Base-by-base conservation (phyloP, 805 yeast species). In the Saturnispora halmiae region DNA sequence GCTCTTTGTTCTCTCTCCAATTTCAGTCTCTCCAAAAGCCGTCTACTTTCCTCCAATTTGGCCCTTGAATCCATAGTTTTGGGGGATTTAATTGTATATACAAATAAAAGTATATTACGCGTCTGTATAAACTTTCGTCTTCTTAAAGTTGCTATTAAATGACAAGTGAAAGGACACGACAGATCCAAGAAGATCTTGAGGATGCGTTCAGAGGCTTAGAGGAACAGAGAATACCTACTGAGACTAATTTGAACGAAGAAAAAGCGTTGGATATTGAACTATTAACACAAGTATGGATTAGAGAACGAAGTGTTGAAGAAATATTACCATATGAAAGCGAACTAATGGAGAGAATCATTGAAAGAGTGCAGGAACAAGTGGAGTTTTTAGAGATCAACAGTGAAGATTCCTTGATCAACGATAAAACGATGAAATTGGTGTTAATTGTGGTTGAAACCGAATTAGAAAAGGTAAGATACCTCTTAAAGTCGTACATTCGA, bases 371-470 rank as follows among this genome's bases (percentile, higher is more conserved):
- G 41, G 65, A 65, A 35, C 88, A 85, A 58, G 76, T 86, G 42
- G 94, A 82, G 48, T 70, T 72, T 41, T 77, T 90, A 29, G 90
- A 82, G 51, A 68, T 76, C 38, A 83, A 85, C 50, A 80, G 94
- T 7, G 78, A 85, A 53, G 88, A 82, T 41, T 64, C 82, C 29
- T 83, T 82, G 39, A 75, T 74, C 37, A 66, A 69, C 32, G 78
- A 77, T 43, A 67, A 63, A 39, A 84, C 80, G 46, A 77, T 79
- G 59, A 88, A 88, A 54, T 61, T 90, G 43, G 80, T 83, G 43
- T 65, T 88, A 34, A 75, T 92, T 65, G 74, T 94, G 19, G 79
- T 90, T 50, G 98, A 92, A 55, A 81, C 94, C 11, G 97, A 92
- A 51, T 70, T 92, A 19, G 97, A 92, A 52, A 65, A 98, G 42